Percentiles rank a stretch among this genome's conserved stretches.
These are phyloP conservation scores for Rhodamnia argentea DNA, from an alignment of 345 rosid genomes.

Conservation along the genomic window DNA sequence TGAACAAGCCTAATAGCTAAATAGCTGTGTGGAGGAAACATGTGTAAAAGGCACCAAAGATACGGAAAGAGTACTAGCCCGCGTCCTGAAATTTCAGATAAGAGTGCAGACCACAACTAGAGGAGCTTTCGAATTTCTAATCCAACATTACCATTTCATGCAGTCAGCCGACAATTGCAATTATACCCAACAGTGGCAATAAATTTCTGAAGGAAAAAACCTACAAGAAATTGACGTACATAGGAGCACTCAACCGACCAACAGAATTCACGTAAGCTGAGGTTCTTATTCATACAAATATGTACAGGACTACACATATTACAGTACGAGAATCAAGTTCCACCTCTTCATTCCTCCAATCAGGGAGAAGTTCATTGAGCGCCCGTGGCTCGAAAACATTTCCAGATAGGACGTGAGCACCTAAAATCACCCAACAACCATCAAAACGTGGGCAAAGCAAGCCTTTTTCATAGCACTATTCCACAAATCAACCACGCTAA, in stretches of 20 bases:
- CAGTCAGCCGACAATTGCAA: background rate
- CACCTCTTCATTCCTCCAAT: conserved; percentile 91
- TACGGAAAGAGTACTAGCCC: background rate
- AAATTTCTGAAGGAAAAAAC: background rate
- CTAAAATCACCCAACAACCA: conserved; percentile 20
- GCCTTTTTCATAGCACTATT: background rate
- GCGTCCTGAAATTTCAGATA: background rate
- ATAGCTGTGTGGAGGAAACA: background rate
- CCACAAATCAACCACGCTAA: background rate
- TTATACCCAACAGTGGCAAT: background rate
- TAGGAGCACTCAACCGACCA: background rate
- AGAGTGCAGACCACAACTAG: background rate
- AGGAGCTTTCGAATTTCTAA: background rate
- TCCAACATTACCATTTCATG: background rate
- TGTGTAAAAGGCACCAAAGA: background rate
- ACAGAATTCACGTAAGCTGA: background rate
- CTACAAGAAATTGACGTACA: background rate
- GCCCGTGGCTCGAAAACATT: conserved; percentile 91
- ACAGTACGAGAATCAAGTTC: background rate
- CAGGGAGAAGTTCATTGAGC: conserved; percentile 75
- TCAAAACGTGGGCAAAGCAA: background rate
- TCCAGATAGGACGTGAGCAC: conserved; percentile 85
- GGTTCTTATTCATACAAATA: background rate
- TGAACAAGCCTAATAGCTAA: background rate
- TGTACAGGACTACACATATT: background rate